phyloP scores from a whole-genome alignment of 192 early-diverging fungal species.

The Coemansia sp. region DNA sequence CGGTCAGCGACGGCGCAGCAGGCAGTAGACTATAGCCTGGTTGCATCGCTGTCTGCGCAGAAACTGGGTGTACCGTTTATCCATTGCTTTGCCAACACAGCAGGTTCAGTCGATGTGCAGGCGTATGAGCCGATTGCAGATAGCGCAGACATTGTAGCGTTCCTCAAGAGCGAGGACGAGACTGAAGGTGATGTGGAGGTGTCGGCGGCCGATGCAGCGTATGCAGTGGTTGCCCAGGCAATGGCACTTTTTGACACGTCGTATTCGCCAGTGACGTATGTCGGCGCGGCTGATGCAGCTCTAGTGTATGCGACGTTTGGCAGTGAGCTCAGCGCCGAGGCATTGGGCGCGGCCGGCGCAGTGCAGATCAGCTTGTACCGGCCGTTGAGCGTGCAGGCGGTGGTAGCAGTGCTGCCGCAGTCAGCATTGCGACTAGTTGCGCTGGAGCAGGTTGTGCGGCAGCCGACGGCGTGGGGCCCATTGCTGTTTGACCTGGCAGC shows the following conservation, averaged over 20 bases:
- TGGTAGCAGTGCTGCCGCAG: constrained; percentile 60
- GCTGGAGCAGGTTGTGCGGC: constrained; percentile 61
- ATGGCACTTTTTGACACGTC: constrained; percentile 22
- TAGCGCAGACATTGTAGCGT: constrained; percentile 47
- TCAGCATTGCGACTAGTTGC: constrained; percentile 64
- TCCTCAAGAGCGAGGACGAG: constrained; percentile 10
- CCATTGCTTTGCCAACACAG: constrained; percentile 59
- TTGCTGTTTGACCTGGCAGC: constrained; percentile 83
- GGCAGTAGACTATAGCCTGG: constrained; percentile 76
- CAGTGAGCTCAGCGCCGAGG: not conserved
- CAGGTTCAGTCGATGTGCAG: constrained; percentile 29
- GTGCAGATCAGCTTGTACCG: constrained; percentile 76
- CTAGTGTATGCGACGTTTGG: constrained; percentile 74
- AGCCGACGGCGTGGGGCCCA: constrained; percentile 71
- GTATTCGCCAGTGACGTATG: constrained; percentile 20
- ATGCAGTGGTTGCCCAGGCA: constrained; percentile 17
- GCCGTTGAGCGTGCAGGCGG: constrained; percentile 67
- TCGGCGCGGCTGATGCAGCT: constrained; percentile 54
- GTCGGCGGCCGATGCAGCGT: not conserved
- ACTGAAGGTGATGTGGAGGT: not conserved
- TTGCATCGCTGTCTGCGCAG: constrained; percentile 72
- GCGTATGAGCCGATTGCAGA: constrained; percentile 31
- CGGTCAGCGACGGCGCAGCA: constrained; percentile 76
- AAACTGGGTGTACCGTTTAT: constrained; percentile 61
- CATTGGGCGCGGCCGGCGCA: constrained; percentile 63